Conservation (phyloP, 805 yeast genomes). For the Wickerhamiella sorbophila region DNA sequence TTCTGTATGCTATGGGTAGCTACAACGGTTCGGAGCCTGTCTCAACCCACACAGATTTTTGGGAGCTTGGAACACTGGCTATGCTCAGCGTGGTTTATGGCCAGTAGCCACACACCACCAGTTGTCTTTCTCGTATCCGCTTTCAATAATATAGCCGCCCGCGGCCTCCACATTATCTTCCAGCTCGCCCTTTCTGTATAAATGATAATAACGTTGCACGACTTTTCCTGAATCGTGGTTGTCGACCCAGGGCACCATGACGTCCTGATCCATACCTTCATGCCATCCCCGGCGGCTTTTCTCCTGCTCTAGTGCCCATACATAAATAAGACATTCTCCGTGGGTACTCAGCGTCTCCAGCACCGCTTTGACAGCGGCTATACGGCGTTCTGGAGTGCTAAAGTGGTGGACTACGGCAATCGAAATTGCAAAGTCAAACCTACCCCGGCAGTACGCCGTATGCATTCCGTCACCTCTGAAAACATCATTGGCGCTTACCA, state of each 20-base stretch:
- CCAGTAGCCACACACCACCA: conserved; percentile 47
- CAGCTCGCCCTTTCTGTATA: conserved; percentile 74
- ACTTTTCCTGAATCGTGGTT: conserved; percentile 37
- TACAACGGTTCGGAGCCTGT: conserved; percentile 10
- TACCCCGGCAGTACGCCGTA: conserved; percentile 37
- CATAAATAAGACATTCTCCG: conserved; percentile 70
- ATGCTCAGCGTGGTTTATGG: background rate
- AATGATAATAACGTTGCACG: conserved; percentile 75
- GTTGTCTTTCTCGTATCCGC: conserved; percentile 86
- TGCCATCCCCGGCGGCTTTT: conserved; percentile 79
- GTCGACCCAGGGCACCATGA: conserved; percentile 90
- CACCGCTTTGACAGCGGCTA: conserved; percentile 59
- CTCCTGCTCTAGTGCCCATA: conserved; percentile 95
- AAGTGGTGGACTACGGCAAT: conserved; percentile 96
- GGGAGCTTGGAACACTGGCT: conserved; percentile 1
- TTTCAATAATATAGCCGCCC: conserved; percentile 49
- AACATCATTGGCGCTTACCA: conserved; percentile 38
- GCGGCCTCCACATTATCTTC: conserved; percentile 54
- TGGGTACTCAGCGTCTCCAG: conserved; percentile 40
- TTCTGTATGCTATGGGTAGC: conserved; percentile 14
- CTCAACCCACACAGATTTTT: background rate
- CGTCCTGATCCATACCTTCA: conserved; percentile 85
- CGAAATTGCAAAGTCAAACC: conserved; percentile 76
- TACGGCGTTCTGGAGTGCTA: conserved; percentile 66
- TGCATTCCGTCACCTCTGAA: conserved; percentile 69